These are phyloP conservation scores for Cydonia oblonga DNA, from an alignment of 331 rosid species.

Conservation along the genomic window DNA sequence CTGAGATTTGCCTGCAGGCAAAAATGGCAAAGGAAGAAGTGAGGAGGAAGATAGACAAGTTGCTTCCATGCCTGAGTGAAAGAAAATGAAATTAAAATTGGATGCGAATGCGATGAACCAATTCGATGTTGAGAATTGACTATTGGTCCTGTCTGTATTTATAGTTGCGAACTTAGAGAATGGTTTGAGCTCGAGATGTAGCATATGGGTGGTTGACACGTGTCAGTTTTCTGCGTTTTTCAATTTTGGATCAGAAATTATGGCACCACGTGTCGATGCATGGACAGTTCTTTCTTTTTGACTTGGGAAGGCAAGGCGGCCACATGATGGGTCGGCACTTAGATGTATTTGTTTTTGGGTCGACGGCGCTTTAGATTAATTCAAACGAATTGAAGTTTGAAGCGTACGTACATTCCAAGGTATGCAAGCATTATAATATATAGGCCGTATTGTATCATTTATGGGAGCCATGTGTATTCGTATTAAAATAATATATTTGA, in stretches of 20 bases:
- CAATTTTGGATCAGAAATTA: neutral
- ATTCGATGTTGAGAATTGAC: neutral
- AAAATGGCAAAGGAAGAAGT: neutral
- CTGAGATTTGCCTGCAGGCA: neutral
- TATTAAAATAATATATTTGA: too few species aligned
- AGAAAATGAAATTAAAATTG: neutral
- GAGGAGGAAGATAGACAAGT: neutral
- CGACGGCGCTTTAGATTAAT: too few species aligned
- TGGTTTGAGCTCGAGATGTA: neutral
- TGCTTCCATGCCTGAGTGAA: neutral
- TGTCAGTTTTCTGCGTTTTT: neutral
- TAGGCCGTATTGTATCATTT: too few species aligned
- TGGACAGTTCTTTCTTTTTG: neutral
- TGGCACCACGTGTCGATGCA: neutral
- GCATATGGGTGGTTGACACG: neutral
- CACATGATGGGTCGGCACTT: neutral
- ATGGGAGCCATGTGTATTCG: too few species aligned
- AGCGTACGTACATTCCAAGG: too few species aligned
- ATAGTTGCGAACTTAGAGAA: neutral
- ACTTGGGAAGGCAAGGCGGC: neutral
- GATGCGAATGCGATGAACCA: neutral
- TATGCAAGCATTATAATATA: too few species aligned
- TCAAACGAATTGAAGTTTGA: too few species aligned
- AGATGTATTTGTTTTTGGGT: too few species aligned
- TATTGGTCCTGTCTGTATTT: neutral